These are phyloP conservation scores for Fonsecaea nubica DNA, from an alignment of 2,329 filamentous ascomycete species.

Conservation along the genomic window DNA sequence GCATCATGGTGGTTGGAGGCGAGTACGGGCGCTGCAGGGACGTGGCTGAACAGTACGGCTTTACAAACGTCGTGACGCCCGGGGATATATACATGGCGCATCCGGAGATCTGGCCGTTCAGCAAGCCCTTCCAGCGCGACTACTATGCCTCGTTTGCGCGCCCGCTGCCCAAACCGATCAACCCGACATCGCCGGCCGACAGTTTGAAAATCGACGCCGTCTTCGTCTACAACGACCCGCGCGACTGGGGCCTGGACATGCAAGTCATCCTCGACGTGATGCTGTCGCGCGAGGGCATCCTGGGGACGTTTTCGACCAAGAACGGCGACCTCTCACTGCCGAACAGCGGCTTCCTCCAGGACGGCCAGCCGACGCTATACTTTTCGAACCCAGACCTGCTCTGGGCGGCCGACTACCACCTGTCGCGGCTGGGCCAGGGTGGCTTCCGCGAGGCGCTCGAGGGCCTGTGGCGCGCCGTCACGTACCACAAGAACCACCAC, in stretches of 20 bases:
- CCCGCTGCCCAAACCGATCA: conserved; percentile 47
- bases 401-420: conserved; percentile 84
- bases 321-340: conserved; percentile 71
- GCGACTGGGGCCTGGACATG: conserved; percentile 92
- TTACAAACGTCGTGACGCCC: conserved; percentile 81
- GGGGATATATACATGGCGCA: conserved; percentile 79
- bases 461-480: conserved; percentile 78
- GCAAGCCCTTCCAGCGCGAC: conserved; percentile 67
- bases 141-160: conserved; percentile 59
- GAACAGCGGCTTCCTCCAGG: conserved; percentile 80
- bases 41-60: conserved; percentile 80
- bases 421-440: conserved; percentile 88
- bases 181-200: conserved; percentile 50
- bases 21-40: conserved; percentile 69
- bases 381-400: conserved; percentile 90
- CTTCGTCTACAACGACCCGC: conserved; percentile 92
- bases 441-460: conserved; percentile 83
- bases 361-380: conserved; percentile 79
- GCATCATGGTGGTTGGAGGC: conserved; percentile 76
- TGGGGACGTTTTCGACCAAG: conserved; percentile 78
- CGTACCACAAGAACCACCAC: conserved; percentile 48
- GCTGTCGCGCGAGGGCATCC: conserved; percentile 75
- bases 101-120: conserved; percentile 83
- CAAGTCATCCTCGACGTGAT: conserved; percentile 85
- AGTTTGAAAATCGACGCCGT: conserved; percentile 84